A percentile compares a stretch with the other conserved stretches of the same genome.
phyloP scores from a whole-genome alignment of 2,329 filamentous ascomycete species.

The Sphaceloma murrayae region DNA sequence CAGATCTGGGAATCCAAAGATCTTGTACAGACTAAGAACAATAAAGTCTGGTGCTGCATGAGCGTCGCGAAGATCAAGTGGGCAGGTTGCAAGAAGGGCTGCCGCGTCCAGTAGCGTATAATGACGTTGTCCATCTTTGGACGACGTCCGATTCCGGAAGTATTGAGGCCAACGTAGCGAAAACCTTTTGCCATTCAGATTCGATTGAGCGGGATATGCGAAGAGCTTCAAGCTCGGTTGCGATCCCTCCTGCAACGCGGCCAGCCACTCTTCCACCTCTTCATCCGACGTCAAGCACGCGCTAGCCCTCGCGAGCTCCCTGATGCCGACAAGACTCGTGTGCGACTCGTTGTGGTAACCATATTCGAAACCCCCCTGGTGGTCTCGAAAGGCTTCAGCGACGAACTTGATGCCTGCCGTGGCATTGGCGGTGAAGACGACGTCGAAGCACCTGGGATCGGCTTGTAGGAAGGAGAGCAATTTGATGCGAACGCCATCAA shows the following conservation, averaged over 20 bases:
- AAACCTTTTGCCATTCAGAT: slow-evolving; percentile 73
- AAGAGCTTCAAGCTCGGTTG: slow-evolving; percentile 40
- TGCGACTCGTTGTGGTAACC: slow-evolving; percentile 77
- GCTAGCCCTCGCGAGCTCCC: slow-evolving; percentile 58
- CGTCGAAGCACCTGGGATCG: slow-evolving; percentile 69
- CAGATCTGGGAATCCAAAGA: slow-evolving; percentile 90
- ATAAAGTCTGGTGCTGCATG: slow-evolving; percentile 68
- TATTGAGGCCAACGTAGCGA: slow-evolving; percentile 58
- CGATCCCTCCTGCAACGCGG: slow-evolving; percentile 24
- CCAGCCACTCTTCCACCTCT: slow-evolving; percentile 55
- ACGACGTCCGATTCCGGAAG: slow-evolving; percentile 29
- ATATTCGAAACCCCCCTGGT: slow-evolving; percentile 63
- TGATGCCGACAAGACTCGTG: slow-evolving; percentile 74
- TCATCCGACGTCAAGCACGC: slow-evolving; percentile 55
- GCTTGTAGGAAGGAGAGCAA: slow-evolving; percentile 71
- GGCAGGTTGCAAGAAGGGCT: slow-evolving; percentile 66
- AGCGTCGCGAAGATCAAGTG: slow-evolving; percentile 57
- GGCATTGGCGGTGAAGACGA: slow-evolving; percentile 87
- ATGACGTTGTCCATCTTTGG: slow-evolving; percentile 34
- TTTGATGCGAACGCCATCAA: slow-evolving; percentile 68
- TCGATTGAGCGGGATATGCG: slow-evolving; percentile 84
- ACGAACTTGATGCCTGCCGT: slow-evolving; percentile 87
- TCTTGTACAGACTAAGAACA: slow-evolving; percentile 86
- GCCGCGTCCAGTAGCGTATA: slow-evolving; percentile 77
- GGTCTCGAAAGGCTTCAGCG: slow-evolving; percentile 62